Conservation (phyloP, 2,329 filamentous ascomycete genomes). For the Neoarthrinium moseri region DNA sequence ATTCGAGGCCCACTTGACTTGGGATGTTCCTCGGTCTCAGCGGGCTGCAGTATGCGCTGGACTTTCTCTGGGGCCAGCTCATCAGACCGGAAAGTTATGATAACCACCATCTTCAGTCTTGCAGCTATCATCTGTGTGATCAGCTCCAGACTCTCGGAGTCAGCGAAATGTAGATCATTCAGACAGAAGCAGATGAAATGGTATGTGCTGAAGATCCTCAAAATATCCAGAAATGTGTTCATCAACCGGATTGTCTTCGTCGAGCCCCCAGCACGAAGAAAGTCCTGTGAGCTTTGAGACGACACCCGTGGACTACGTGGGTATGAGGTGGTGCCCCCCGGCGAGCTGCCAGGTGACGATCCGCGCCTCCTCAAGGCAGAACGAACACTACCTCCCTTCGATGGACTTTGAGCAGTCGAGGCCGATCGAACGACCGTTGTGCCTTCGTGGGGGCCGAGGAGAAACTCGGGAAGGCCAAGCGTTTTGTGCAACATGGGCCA, state of each 20-base stretch:
- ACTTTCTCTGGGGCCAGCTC: constrained; percentile 59
- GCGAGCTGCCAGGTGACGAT: constrained; percentile 48
- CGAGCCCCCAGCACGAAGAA: constrained; percentile 55
- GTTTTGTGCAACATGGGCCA: constrained; percentile 64
- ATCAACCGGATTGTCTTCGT: constrained; percentile 73
- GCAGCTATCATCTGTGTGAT: constrained; percentile 77
- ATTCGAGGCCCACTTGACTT: constrained; percentile 51
- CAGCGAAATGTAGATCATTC: constrained; percentile 88
- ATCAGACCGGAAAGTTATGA: constrained; percentile 73
- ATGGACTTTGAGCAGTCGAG: constrained; percentile 30
- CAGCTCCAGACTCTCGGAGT: constrained; percentile 81
- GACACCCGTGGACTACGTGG: constrained; percentile 36
- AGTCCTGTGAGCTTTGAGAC: constrained; percentile 57
- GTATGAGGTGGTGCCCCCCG: constrained; percentile 27
- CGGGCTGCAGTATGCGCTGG: constrained; percentile 52
- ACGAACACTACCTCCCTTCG: constrained; percentile 29
- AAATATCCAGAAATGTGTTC: constrained; percentile 83
- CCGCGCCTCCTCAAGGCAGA: constrained; percentile 39
- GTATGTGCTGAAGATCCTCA: constrained; percentile 76
- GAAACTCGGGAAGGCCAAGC: constrained; percentile 68
- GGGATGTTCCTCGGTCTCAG: constrained; percentile 50
- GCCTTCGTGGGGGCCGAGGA: constrained; percentile 50
- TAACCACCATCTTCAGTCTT: constrained; percentile 77
- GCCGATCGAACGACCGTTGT: constrained; percentile 31
- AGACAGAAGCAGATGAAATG: constrained; percentile 87